phyloP scores from a whole-genome alignment of 1,284 basidiomycete genomes.

The Apiotrichum domesticum region DNA sequence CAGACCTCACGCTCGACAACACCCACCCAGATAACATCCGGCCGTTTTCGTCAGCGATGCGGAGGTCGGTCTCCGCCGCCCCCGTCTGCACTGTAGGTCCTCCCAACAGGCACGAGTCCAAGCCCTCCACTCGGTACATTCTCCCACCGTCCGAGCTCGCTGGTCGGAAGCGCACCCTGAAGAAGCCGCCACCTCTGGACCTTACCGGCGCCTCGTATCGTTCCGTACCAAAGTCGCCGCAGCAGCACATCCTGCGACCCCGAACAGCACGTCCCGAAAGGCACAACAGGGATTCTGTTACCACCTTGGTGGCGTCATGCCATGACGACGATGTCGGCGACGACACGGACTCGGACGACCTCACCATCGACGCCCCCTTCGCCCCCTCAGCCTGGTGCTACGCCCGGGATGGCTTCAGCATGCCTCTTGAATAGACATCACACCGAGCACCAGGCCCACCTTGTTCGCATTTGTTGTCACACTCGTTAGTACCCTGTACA shows the following conservation, averaged over 20 bases:
- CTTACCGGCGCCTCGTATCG: neutral
- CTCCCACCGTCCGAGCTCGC: neutral
- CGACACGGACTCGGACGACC: neutral
- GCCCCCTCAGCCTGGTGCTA: neutral
- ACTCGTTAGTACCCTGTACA: no score
- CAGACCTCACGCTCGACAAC: no score
- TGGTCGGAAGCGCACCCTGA: neutral
- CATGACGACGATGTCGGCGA: neutral
- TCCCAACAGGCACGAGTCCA: neutral
- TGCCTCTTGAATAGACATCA: neutral
- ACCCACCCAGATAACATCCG: no score
- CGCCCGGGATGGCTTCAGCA: neutral
- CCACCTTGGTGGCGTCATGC: no score
- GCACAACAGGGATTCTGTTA: no score
- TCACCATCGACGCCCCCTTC: neutral
- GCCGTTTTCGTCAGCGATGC: no score
- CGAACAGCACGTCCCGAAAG: no score
- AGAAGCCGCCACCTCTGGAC: neutral
- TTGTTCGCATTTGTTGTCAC: no score
- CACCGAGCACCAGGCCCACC: no score
- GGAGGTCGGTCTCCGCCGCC: no score
- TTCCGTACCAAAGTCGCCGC: neutral
- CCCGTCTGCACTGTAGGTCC: no score
- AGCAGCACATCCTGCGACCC: neutral
- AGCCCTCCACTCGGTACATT: neutral